phyloP scores from a whole-genome alignment of 768 basidiomycete species.

The Pleurotus salmoneostramineus region DNA sequence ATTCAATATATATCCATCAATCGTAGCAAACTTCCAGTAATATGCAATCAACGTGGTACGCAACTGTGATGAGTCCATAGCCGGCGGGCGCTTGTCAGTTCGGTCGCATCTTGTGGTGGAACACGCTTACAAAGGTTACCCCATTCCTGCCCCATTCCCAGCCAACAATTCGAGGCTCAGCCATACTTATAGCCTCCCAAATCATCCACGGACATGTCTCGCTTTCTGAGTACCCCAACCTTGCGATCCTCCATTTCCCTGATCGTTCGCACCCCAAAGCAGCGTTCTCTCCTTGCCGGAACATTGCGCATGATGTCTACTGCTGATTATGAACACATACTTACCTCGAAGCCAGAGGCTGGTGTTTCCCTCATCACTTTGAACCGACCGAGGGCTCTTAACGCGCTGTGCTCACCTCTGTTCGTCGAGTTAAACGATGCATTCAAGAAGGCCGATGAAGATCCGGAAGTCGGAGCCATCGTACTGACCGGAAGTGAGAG shows the following conservation, averaged over 20 bases:
- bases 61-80: too few species aligned
- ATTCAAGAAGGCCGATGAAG: slow-evolving; percentile 63
- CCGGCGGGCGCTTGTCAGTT: not conserved
- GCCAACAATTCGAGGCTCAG: slow-evolving; percentile 7
- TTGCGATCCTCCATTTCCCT: slow-evolving; percentile 6
- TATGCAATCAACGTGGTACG: too few species aligned
- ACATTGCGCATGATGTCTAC: slow-evolving; percentile 49
- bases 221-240: not conserved
- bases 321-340: slow-evolving; percentile 56
- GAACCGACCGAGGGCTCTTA: slow-evolving; percentile 87
- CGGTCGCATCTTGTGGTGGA: not conserved
- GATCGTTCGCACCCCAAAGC: slow-evolving; percentile 2
- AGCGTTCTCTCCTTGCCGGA: not conserved
- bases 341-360: slow-evolving; percentile 64
- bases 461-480: slow-evolving; percentile 73
- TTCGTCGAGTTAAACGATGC: slow-evolving; percentile 82
- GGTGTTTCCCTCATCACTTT: slow-evolving; percentile 78
- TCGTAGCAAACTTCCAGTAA: too few species aligned
- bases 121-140: not conserved
- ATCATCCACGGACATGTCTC: slow-evolving; percentile 4
- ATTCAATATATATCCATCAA: too few species aligned
- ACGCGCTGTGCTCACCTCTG: slow-evolving; percentile 80
- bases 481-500: slow-evolving; percentile 90
- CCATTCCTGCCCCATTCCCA: not conserved
- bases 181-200: not conserved